Conservation (phyloP, 768 basidiomycete genomes). For the Auriscalpium orientale region DNA sequence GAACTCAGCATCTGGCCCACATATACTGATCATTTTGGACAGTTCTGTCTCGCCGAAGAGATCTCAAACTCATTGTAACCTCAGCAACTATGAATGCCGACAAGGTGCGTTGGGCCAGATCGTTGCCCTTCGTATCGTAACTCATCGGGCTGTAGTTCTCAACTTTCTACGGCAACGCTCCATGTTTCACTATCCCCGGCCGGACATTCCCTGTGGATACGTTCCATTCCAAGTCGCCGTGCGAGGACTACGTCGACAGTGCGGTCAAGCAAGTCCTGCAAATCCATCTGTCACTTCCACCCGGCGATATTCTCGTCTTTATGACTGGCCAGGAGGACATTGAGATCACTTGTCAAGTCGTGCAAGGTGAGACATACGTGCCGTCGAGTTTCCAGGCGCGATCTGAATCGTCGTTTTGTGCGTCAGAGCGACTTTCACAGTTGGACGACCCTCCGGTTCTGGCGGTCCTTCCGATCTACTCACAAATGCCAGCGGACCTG, state of each 20-base stretch:
- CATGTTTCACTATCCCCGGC: constrained; percentile 87
- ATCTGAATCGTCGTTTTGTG: constrained; percentile 1
- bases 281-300: constrained; percentile 88
- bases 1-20: not conserved
- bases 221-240: constrained; percentile 93
- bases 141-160: constrained; percentile 64
- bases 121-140: no score
- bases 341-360: constrained; percentile 91
- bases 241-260: constrained; percentile 97
- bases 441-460: constrained; percentile 85
- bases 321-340: constrained; percentile 99
- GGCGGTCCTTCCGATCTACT: constrained; percentile 95
- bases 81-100: constrained; percentile 99
- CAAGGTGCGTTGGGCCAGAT: constrained; percentile 50
- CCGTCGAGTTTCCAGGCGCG: not conserved
- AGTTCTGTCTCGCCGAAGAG: constrained; percentile 74
- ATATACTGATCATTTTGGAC: constrained; percentile 26
- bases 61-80: constrained; percentile 94
- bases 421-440: constrained; percentile 81
- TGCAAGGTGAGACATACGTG: constrained; percentile 54
- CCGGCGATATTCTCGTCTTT: constrained; percentile 94
- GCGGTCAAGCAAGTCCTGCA: constrained; percentile 97
- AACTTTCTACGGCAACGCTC: constrained; percentile 89
- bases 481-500: constrained; percentile 98
- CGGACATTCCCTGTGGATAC: constrained; percentile 98